phyloP scores from a whole-genome alignment of 177 flowering plant genomes.

The Vitis hybrid region DNA sequence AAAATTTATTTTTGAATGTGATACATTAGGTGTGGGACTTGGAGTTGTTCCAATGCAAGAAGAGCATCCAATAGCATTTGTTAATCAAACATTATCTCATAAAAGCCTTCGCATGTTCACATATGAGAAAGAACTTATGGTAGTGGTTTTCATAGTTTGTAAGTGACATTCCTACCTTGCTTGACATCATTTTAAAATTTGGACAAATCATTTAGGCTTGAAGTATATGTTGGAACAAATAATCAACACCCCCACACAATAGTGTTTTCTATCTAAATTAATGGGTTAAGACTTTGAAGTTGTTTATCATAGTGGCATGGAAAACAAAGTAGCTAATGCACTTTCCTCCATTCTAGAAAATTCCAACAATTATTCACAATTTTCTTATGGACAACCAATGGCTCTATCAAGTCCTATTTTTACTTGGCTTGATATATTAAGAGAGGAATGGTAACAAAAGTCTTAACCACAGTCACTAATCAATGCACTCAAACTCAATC shows the following conservation, averaged over 20 bases:
- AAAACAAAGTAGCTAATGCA: conserved; percentile 1
- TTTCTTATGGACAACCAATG: not conserved
- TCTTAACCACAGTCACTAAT: not conserved
- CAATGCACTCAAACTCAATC: not conserved
- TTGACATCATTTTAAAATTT: no score
- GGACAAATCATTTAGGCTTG: not conserved
- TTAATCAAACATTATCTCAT: not conserved
- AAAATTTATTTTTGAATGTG: not conserved
- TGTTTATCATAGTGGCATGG: not conserved
- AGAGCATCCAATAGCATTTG: not conserved
- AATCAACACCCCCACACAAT: conserved; percentile 3
- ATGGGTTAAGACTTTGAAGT: no score
- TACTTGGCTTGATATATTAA: not conserved
- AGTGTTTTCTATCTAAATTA: conserved; percentile 1
- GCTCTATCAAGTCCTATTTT: not conserved
- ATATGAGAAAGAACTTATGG: conserved; percentile 6
- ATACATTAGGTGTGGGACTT: not conserved
- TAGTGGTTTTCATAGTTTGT: not conserved
- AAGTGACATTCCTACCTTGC: not conserved
- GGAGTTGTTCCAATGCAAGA: not conserved
- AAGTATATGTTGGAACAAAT: conserved; percentile 10
- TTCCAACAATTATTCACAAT: no score
- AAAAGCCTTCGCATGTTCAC: not conserved
- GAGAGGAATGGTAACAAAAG: not conserved
- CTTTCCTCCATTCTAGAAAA: not conserved